phyloP scores from a whole-genome alignment of 2,329 filamentous ascomycete species.

The Ophiostoma fasciatum region DNA sequence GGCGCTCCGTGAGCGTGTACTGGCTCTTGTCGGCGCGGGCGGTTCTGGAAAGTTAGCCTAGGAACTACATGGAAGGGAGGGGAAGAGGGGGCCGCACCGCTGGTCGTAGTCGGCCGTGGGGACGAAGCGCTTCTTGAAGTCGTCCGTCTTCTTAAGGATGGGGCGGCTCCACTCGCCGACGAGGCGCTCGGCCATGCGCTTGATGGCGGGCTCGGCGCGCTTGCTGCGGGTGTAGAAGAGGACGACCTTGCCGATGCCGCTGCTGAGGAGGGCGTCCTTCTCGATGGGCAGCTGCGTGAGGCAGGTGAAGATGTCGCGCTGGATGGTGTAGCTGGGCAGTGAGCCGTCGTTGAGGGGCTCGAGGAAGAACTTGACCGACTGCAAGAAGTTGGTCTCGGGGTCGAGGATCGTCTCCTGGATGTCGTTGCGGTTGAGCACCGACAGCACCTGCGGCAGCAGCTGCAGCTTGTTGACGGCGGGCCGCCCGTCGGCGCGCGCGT shows the following conservation, averaged over 20 bases:
- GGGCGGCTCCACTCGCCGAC: conserved; percentile 91
- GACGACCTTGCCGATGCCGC: conserved; percentile 89
- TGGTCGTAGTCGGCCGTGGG: conserved; percentile 50
- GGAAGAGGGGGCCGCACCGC: conserved; percentile 30
- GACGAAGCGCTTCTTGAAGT: conserved; percentile 74
- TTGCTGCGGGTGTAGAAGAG: conserved; percentile 96
- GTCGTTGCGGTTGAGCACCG: conserved; percentile 77
- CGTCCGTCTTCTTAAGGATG: conserved; percentile 83
- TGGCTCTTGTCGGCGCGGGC: conserved; percentile 28
- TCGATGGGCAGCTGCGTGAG: conserved; percentile 71
- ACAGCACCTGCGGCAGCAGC: conserved; percentile 80
- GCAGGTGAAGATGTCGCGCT: conserved; percentile 80
- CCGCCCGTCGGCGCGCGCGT: conserved; percentile 61
- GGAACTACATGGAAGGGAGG: too few species aligned
- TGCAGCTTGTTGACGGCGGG: conserved; percentile 88
- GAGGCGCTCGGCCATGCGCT: conserved; percentile 84
- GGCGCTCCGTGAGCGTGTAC: conserved; percentile 35
- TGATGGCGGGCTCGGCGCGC: conserved; percentile 74
- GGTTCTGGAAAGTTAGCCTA: conserved; percentile 20
- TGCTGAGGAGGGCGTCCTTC: conserved; percentile 79
- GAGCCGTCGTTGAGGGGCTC: conserved; percentile 90
- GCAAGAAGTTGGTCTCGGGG: conserved; percentile 86
- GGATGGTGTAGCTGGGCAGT: conserved; percentile 91
- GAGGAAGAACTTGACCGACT: conserved; percentile 92
- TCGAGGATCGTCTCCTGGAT: conserved; percentile 75